Conservation (phyloP, 805 yeast genomes). For the Sungouiella blattae region DNA sequence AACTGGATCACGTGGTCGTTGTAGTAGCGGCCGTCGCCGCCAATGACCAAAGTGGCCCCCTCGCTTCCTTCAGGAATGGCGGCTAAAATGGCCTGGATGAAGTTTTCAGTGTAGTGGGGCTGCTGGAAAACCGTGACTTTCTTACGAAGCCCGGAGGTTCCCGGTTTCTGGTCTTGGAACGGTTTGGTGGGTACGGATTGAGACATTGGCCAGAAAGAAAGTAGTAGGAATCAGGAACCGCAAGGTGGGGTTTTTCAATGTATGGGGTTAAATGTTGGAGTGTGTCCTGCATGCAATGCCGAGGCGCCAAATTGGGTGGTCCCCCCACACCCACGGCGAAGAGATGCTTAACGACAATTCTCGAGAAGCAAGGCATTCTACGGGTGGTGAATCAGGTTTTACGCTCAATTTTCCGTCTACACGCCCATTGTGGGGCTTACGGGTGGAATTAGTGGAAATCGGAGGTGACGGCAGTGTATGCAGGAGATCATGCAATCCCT, state of each 20-base stretch:
- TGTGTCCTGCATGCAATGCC: slow-evolving; percentile 1
- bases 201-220: slow-evolving; percentile 17
- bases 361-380: too few relatives aligned
- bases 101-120: slow-evolving; percentile 84
- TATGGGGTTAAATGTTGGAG: slow-evolving; percentile 2
- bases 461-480: too few relatives aligned
- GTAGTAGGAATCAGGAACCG: too few relatives aligned
- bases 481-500: too few relatives aligned
- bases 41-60: slow-evolving; percentile 78
- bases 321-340: too few relatives aligned
- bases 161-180: slow-evolving; percentile 91
- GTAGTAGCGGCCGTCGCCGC: slow-evolving; percentile 96
- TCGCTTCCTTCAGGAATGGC: slow-evolving; percentile 88
- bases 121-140: slow-evolving; percentile 82
- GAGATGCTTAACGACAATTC: too few relatives aligned
- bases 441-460: too few relatives aligned
- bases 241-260: slow-evolving; percentile 1
- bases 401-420: too few relatives aligned
- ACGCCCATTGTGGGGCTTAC: too few relatives aligned
- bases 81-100: slow-evolving; percentile 78
- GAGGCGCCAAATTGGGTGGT: too few relatives aligned
- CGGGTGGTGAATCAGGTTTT: too few relatives aligned
- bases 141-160: slow-evolving; percentile 95
- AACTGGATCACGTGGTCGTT: slow-evolving; percentile 76
- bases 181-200: slow-evolving; percentile 58